phyloP scores from a whole-genome alignment of 306 rosid species.

The Ormosia semicastrata region DNA sequence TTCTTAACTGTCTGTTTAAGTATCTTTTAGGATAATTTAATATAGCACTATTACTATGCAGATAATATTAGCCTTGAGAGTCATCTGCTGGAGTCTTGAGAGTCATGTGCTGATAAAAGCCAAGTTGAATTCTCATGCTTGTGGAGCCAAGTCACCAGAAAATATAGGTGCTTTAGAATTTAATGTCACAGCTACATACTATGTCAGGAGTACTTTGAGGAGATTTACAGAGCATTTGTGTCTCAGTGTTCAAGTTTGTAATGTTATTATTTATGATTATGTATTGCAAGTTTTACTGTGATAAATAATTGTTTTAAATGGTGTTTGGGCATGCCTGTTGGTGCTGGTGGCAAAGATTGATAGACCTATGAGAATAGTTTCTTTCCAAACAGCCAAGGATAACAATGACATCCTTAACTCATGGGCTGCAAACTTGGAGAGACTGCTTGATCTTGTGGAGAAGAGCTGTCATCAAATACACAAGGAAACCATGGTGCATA shows the following conservation, averaged over 20 bases:
- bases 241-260: slow-evolving; percentile 64
- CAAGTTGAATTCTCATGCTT: too few relatives aligned
- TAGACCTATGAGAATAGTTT: slow-evolving; percentile 78
- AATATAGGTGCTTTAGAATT: too few relatives aligned
- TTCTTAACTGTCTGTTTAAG: too few relatives aligned
- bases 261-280: neutral
- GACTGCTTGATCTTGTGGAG: slow-evolving; percentile 90
- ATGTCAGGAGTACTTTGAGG: slow-evolving; percentile 51
- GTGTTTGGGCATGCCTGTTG: neutral
- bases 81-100: too few relatives aligned
- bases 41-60: too few relatives aligned
- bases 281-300: neutral
- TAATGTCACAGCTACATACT: too few relatives aligned
- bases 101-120: too few relatives aligned
- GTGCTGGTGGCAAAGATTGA: slow-evolving; percentile 79
- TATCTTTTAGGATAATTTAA: too few relatives aligned
- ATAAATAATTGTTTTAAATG: neutral
- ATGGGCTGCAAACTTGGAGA: slow-evolving; percentile 94
- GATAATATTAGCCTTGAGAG: too few relatives aligned
- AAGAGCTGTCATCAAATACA: slow-evolving; percentile 93
- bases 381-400: slow-evolving; percentile 80
- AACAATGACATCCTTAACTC: slow-evolving; percentile 84
- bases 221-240: slow-evolving; percentile 72
- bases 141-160: too few relatives aligned
- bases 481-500: slow-evolving; percentile 89